These are phyloP conservation scores for Durio zibethinus DNA, from an alignment of 345 rosid genomes.

Conservation along the genomic window DNA sequence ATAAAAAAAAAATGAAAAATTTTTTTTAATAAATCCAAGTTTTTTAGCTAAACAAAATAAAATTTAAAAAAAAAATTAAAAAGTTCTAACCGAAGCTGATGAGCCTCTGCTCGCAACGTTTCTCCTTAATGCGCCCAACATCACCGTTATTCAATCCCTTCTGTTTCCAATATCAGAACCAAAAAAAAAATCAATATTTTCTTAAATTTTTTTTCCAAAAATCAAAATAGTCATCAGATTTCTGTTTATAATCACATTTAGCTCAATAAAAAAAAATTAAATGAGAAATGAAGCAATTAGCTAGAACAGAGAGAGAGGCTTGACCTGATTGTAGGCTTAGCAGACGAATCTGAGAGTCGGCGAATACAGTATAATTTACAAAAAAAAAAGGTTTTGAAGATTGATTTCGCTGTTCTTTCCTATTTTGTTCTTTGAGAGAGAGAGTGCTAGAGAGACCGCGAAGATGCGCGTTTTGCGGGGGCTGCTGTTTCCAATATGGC, in stretches of 20 bases:
- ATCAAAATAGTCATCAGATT: not conserved
- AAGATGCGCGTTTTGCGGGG: not conserved
- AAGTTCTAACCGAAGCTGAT: slow-evolving; percentile 38
- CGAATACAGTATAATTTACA: not conserved
- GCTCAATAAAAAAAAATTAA: not conserved
- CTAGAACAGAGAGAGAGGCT: not conserved
- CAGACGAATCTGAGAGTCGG: not conserved
- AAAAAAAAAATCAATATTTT: not conserved
- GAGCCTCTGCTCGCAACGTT: slow-evolving; percentile 43
- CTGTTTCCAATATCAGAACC: not conserved
- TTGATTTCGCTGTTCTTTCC: not conserved
- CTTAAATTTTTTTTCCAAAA: not conserved
- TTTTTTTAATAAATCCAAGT: slow-evolving; percentile 1
- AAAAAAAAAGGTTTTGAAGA: not conserved
- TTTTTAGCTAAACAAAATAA: not conserved
- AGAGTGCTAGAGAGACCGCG: not conserved
- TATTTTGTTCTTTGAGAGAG: not conserved
- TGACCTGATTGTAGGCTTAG: not conserved
- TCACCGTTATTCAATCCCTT: slow-evolving; percentile 22
- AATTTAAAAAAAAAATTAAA: not conserved
- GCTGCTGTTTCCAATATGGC: not conserved
- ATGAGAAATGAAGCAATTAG: not conserved
- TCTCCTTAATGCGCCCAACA: slow-evolving; percentile 44
- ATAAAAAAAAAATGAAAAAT: not conserved
- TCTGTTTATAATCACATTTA: not conserved